Evolutionary conservation across 768 basidiomycete species (phyloP), one percentile per base, ranked within the genome.

Genomic region (Tricholoma sp.): DNA sequence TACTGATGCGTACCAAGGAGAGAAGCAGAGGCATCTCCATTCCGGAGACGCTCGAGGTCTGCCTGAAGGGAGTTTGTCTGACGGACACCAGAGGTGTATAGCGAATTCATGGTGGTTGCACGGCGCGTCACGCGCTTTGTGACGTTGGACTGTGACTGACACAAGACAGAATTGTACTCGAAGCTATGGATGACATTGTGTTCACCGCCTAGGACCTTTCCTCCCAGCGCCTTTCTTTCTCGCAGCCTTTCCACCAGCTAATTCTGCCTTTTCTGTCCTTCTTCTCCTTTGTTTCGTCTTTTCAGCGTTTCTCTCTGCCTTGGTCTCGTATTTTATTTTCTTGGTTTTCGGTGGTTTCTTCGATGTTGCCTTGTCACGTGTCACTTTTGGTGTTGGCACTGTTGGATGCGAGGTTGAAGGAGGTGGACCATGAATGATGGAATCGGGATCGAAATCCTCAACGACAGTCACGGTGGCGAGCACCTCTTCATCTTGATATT

Each of bases 11-110:
- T 71, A 95, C 94, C 94, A 77, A 92, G 75, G 33, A 96, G 74
- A 15, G 93, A 84, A 0, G 90, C 81, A 12, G 91, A 91, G 50
- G 76, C 77, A 65, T 95, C 94, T 11, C 91, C 92, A 73, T 80
- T 83, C 53, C 85, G 82, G 61, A 98, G 78, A 24, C 88, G 81
- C 59, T 92, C 88, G 37, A 98, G 74, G 75, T 98, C 95, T 4
- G 89, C 82, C 61, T 91, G 85, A 45, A 98, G 81, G 0, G 91
- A 91, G 68, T 85, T 87, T 31, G 93, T 92, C 71, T 98, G 95
- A 34, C 95, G 83, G 17, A 96, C 88, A 2, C 94, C 95, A 39
- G 91, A 87, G 0, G 93, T 94, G 74, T 97, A 98, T 13, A 98
- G 80, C 34, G 93, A 94, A 73, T 98, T 96, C 95, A 98, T 98